Evolutionary conservation across 768 basidiomycete species (phyloP), one percentile per base, ranked within the genome.

Genomic region (Epithele typhae): DNA sequence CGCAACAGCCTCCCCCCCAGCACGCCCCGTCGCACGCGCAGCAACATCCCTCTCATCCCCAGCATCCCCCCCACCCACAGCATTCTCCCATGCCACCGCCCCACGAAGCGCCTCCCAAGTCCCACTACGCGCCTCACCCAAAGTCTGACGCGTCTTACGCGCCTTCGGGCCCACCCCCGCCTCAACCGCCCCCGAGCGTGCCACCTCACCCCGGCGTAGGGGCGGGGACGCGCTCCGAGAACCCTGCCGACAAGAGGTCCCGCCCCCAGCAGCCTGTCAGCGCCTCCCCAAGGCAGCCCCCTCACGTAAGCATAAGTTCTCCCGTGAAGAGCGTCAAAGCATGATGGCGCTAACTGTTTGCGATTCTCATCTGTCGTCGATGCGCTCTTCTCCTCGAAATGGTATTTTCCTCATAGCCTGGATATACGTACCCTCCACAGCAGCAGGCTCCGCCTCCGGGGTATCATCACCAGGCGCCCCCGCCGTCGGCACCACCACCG

Each of bases 61-160:
- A 64, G 25, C 60, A 54, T 37, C 41, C 53, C 9, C 48, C 45
- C 14, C 49, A 53, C 40, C 27, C 25, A 25, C 53, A 36, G 49
- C 56, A 49, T 30, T 30, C 18, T 37, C 44, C 40, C 30, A 60
- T 59, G 58, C 54, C 52, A 11, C 48, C 56, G 17, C 58, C 60
- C 1, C 54, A 59, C 35, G 56, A 60, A 10, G 51, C 45, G 32
- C 46, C 54, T 25, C 48, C 52, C 4, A 60, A 62, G 27, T 54
- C 57, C 33, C 52, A 56, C 43, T 56, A 60, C 11, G 45, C 56
- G 53, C 54, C 68, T 21, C 66, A 71, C 39, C 42, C 32, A 4
- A 77, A 77, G 55, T 71, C 74, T 40, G 79, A 79, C 49, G 72
- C 66, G 19, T 71, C 71, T 23, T 80, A 80, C 59, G 55, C 70